These are phyloP conservation scores for Dryas alaskensis DNA, from an alignment of 306 rosid genomes.

Conservation along the genomic window DNA sequence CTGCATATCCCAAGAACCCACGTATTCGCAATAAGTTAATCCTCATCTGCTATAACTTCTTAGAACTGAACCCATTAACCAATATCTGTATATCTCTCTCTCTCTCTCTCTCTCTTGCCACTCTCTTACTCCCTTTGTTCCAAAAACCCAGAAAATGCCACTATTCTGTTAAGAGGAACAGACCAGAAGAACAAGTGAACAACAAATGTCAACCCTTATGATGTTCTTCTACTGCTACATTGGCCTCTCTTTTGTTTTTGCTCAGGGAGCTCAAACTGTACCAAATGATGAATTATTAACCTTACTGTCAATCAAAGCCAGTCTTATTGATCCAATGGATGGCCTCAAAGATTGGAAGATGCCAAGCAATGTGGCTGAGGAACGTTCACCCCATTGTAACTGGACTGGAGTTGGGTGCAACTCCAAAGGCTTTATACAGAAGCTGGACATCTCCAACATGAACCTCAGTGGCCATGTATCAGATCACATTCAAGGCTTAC, in stretches of 20 bases:
- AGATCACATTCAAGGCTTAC: constrained; percentile 50
- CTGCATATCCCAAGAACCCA: constrained; percentile 66
- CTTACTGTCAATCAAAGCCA: constrained; percentile 54
- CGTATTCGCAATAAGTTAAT: constrained; percentile 45
- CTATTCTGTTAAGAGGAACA: constrained; percentile 28
- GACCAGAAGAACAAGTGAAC: constrained; percentile 27
- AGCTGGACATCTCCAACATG: constrained; percentile 78
- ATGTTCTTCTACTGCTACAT: constrained; percentile 53
- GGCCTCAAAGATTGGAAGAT: constrained; percentile 56
- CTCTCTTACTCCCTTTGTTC: constrained; percentile 30
- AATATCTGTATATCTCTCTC: constrained; percentile 19
- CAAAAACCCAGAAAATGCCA: constrained; percentile 34
- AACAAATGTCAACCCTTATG: constrained; percentile 40
- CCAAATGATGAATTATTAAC: constrained; percentile 48
- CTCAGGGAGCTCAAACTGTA: constrained; percentile 36
- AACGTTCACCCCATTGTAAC: constrained; percentile 46
- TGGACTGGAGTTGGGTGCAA: constrained; percentile 81
- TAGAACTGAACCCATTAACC: background rate
- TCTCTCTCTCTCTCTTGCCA: constrained; percentile 23
- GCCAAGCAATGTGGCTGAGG: constrained; percentile 31
- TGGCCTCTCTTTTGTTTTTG: constrained; percentile 46
- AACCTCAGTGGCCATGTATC: constrained; percentile 68
- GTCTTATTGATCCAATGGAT: constrained; percentile 52
- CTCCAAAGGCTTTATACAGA: constrained; percentile 52
- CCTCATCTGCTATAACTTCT: constrained; percentile 10